Evolutionary conservation across 305 asterid species (phyloP).

Genomic region (Plantago lanceolata): DNA sequence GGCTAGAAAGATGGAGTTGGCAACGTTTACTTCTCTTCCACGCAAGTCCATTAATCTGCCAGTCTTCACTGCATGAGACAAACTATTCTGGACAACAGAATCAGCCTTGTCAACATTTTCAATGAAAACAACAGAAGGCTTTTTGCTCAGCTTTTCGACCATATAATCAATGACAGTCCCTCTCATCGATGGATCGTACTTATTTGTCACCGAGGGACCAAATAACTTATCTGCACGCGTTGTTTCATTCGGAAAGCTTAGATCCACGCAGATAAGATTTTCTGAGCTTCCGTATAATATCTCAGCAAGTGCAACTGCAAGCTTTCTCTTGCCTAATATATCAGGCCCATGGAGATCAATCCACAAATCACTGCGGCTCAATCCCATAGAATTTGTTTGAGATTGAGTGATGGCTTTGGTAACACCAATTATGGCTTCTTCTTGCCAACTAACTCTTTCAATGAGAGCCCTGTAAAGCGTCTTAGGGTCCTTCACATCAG

Average conservation of each 20-base stretch:
- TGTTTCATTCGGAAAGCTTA: constrained; percentile 41
- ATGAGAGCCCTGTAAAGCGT: constrained; percentile 42
- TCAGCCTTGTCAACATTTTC: constrained; percentile 77
- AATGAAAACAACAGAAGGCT: constrained; percentile 60
- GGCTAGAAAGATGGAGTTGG: constrained; percentile 55
- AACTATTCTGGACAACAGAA: constrained; percentile 52
- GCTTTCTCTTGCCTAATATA: constrained; percentile 54
- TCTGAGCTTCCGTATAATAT: constrained; percentile 47
- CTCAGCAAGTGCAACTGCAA: constrained; percentile 60
- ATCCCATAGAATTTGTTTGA: constrained; percentile 25
- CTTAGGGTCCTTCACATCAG: constrained; percentile 47
- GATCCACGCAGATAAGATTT: constrained; percentile 51
- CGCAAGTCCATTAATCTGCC: constrained; percentile 57
- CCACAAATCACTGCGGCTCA: constrained; percentile 54
- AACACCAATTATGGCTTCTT: constrained; percentile 51
- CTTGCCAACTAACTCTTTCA: constrained; percentile 54
- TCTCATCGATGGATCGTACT: constrained; percentile 41
- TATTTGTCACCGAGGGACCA: constrained; percentile 32
- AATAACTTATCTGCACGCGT: constrained; percentile 25
- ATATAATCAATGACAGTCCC: constrained; percentile 64
- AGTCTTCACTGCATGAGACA: constrained; percentile 49
- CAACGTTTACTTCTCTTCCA: constrained; percentile 58
- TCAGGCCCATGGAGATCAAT: constrained; percentile 62
- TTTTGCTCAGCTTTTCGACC: constrained; percentile 61
- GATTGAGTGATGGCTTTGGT: constrained; percentile 41